phyloP scores from a whole-genome alignment of 352 stramenopile species.

The Phytophthora sojae region DNA sequence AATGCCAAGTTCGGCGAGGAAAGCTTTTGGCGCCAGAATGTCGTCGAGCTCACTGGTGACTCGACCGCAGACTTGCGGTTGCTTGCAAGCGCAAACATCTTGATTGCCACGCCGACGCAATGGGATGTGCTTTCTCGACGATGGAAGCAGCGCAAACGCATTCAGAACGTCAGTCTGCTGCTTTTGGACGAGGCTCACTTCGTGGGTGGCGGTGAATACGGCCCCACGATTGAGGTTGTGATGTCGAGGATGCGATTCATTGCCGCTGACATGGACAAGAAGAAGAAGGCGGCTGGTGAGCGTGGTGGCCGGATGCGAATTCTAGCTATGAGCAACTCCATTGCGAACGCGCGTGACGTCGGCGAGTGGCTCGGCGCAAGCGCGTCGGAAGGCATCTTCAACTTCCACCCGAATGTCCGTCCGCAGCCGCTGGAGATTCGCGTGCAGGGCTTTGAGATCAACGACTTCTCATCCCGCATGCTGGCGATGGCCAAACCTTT shows the following conservation, averaged over 20 bases:
- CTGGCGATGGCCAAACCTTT: conserved; percentile 99
- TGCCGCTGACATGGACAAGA: conserved; percentile 87
- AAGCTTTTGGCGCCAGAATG: conserved; percentile 83
- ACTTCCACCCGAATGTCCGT: conserved; percentile 90
- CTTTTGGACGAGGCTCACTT: conserved; percentile 99
- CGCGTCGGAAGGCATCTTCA: conserved; percentile 82
- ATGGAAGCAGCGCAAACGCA: conserved; percentile 97
- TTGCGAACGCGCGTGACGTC: conserved; percentile 98
- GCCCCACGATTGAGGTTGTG: conserved; percentile 97
- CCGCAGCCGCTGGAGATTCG: conserved; percentile 97
- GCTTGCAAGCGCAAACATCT: conserved; percentile 91
- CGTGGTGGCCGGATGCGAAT: conserved; percentile 85
- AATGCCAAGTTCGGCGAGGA: conserved; percentile 82
- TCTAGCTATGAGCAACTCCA: conserved; percentile 95
- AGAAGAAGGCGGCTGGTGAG: conserved; percentile 49
- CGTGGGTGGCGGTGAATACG: conserved; percentile 89
- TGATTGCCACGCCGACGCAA: conserved; percentile 95
- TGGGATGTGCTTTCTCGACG: conserved; percentile 97
- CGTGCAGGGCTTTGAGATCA: conserved; percentile 98
- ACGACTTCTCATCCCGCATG: conserved; percentile 96
- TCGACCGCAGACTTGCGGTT: conserved; percentile 92
- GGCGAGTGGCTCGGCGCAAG: conserved; percentile 98
- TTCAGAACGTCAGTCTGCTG: conserved; percentile 95
- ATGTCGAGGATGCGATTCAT: conserved; percentile 99
- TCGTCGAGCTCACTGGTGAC: conserved; percentile 96